These are phyloP conservation scores for Amylocarpus encephaloides DNA, from an alignment of 2,329 filamentous ascomycete species.

Conservation along the genomic window DNA sequence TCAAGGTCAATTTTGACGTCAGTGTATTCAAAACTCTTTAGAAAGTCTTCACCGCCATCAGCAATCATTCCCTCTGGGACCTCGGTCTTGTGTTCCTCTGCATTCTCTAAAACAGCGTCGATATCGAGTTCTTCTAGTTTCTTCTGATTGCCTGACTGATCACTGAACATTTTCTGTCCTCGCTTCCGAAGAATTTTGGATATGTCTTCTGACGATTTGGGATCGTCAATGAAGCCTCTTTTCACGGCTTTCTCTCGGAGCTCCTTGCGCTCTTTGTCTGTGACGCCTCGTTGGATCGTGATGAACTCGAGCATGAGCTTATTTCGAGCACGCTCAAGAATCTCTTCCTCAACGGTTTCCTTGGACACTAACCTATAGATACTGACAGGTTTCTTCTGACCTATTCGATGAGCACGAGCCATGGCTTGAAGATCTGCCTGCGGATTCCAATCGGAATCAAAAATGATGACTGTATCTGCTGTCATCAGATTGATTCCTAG, in stretches of 20 bases:
- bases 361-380: conserved; percentile 96
- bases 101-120: conserved; percentile 92
- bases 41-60: conserved; percentile 93
- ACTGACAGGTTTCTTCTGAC: conserved; percentile 91
- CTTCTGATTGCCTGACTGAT: conserved; percentile 93
- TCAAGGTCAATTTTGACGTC: conserved; percentile 96
- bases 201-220: conserved; percentile 88
- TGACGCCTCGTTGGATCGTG: conserved; percentile 94
- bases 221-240: conserved; percentile 71
- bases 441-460: conserved; percentile 98
- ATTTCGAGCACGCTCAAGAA: conserved; percentile 90
- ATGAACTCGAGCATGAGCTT: conserved; percentile 97
- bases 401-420: conserved; percentile 96
- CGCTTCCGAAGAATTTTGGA: conserved; percentile 94
- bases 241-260: conserved; percentile 69
- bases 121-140: conserved; percentile 97
- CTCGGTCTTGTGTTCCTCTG: conserved; percentile 94
- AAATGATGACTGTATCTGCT: conserved; percentile 94
- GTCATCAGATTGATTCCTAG: conserved; percentile 99
- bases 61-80: conserved; percentile 91
- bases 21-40: conserved; percentile 83
- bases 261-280: conserved; percentile 83
- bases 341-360: conserved; percentile 96
- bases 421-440: conserved; percentile 97
- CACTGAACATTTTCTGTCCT: conserved; percentile 93